phyloP scores from a whole-genome alignment of 495 filamentous ascomycete genomes.

The Aspergillus olivimuriae region DNA sequence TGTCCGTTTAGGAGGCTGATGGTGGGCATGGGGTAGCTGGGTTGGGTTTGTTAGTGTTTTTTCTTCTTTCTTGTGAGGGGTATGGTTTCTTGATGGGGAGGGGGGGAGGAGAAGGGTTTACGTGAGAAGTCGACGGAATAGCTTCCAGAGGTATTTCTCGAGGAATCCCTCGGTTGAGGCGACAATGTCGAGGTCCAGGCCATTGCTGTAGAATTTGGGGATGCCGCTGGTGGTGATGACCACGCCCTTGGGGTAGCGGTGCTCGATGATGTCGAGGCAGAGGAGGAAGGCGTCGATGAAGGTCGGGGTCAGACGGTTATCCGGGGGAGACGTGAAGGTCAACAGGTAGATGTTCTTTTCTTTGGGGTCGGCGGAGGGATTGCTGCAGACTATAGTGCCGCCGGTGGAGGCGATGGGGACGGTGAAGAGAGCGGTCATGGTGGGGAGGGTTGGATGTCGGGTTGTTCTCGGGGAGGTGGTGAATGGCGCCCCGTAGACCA shows the following conservation, averaged over 20 bases:
- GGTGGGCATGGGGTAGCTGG: slow-evolving; percentile 75
- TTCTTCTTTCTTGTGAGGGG: no score
- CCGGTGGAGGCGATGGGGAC: slow-evolving; percentile 39
- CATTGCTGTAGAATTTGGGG: slow-evolving; percentile 77
- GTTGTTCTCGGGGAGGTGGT: no score
- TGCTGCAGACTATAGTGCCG: slow-evolving; percentile 51
- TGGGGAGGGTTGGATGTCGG: slow-evolving; percentile 2
- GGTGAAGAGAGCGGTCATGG: slow-evolving; percentile 35
- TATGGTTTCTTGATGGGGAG: background rate
- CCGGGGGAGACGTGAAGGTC: slow-evolving; percentile 61
- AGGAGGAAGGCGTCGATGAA: slow-evolving; percentile 60
- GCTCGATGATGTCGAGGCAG: slow-evolving; percentile 68
- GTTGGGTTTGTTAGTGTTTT: background rate
- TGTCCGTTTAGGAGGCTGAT: slow-evolving; percentile 73
- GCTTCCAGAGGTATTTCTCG: slow-evolving; percentile 47
- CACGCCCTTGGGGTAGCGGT: slow-evolving; percentile 59
- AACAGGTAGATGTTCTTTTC: slow-evolving; percentile 58
- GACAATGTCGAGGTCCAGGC: slow-evolving; percentile 60
- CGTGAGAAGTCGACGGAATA: slow-evolving; percentile 57
- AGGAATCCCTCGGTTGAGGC: slow-evolving; percentile 45
- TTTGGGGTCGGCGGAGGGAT: slow-evolving; percentile 35
- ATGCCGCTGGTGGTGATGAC: slow-evolving; percentile 68
- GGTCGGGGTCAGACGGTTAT: slow-evolving; percentile 65
- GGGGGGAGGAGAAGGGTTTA: slow-evolving; percentile 18
- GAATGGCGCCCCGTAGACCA: no score